Evolutionary conservation across 208 protist species (phyloP).

Genomic region (Phytomonas sp.): DNA sequence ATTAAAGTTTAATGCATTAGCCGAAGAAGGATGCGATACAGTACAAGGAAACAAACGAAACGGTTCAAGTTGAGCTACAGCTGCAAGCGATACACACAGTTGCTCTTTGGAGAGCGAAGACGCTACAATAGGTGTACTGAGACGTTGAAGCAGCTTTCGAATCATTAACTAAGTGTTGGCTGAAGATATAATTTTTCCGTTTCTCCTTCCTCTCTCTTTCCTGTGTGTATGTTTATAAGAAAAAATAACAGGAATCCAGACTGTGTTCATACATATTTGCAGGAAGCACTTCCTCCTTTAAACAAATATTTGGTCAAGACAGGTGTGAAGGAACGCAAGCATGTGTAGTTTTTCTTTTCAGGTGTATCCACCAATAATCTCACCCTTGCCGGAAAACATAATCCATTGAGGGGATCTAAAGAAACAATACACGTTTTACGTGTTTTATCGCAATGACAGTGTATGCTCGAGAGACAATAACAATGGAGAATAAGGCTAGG

Average conservation of each 20-base stretch:
- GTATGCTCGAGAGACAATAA: background rate
- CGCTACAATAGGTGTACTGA: slow-evolving; percentile 16
- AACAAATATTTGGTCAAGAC: too few relatives aligned
- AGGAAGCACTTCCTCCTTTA: too few relatives aligned
- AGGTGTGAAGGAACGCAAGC: too few relatives aligned
- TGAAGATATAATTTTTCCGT: background rate
- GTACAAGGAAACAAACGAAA: background rate
- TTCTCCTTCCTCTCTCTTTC: background rate
- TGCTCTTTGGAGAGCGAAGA: slow-evolving; percentile 25
- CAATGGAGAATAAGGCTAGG: background rate
- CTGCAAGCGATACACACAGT: slow-evolving; percentile 60
- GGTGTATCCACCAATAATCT: too few relatives aligned
- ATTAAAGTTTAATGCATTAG: background rate
- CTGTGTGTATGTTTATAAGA: background rate
- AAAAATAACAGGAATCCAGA: background rate
- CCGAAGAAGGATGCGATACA: background rate
- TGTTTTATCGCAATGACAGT: background rate
- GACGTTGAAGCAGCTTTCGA: slow-evolving; percentile 18
- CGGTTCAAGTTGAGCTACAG: slow-evolving; percentile 25
- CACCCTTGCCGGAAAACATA: background rate
- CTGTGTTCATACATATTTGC: background rate
- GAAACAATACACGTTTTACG: background rate
- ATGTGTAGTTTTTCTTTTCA: slow-evolving; percentile 39
- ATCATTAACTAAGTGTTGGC: slow-evolving; percentile 14
- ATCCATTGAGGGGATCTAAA: background rate